phyloP scores from a whole-genome alignment of 1,284 basidiomycete genomes.

The Hemileia vastatrix region DNA sequence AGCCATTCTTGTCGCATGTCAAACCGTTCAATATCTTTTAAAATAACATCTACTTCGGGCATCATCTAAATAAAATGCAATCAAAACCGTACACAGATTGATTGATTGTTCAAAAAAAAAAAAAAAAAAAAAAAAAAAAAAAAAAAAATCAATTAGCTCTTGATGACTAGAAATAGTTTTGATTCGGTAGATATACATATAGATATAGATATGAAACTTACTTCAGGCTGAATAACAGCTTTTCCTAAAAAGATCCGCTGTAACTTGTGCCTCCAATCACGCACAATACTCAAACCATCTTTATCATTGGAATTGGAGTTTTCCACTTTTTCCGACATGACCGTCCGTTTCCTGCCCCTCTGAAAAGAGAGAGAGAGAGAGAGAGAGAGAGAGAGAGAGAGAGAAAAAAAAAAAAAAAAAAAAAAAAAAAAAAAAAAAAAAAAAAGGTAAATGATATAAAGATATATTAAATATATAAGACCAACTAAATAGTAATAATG shows the following conservation, averaged over 20 bases:
- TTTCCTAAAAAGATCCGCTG: constrained; percentile 76
- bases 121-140: too few species aligned
- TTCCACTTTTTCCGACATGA: constrained; percentile 20
- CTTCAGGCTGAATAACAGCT: too few species aligned
- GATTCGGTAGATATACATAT: too few species aligned
- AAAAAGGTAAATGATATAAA: neutral
- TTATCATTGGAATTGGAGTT: neutral
- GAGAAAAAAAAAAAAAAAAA: neutral
- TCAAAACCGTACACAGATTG: too few species aligned
- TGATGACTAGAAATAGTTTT: too few species aligned
- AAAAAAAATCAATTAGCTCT: too few species aligned
- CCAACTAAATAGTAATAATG: too few species aligned
- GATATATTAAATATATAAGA: too few species aligned
- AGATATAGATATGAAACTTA: too few species aligned
- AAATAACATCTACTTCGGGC: constrained; percentile 21
- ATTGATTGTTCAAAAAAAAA: too few species aligned
- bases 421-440: neutral
- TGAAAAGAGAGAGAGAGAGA: neutral
- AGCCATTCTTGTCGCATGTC: constrained; percentile 24
- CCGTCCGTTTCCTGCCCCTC: constrained; percentile 16
- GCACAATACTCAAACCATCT: constrained; percentile 11
- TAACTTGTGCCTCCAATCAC: constrained; percentile 75
- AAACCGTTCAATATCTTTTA: constrained; percentile 21
- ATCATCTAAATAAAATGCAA: constrained; percentile 21
- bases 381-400: neutral